Evolutionary conservation across 805 yeast genomes (phyloP).

Genomic region (Candida wancherniae): DNA sequence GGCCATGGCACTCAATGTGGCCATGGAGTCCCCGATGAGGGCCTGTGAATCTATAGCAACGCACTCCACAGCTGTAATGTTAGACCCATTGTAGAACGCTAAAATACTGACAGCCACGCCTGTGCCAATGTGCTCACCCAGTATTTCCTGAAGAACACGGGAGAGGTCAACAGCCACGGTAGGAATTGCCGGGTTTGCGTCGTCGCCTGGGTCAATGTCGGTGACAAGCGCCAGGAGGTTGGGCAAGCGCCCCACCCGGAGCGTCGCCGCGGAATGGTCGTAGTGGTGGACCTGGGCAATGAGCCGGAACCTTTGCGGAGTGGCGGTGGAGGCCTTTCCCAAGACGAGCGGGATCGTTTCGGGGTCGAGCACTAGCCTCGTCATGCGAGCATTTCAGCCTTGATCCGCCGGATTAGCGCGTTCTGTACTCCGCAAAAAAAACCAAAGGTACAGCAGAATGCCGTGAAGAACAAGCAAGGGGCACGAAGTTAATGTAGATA

Average conservation of each 20-base stretch:
- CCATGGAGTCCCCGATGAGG: constrained; percentile 9
- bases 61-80: constrained; percentile 22
- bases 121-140: constrained; percentile 1
- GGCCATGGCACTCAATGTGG: constrained; percentile 17
- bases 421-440: no score
- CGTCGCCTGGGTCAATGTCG: constrained; percentile 11
- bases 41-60: constrained; percentile 14
- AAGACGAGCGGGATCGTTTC: constrained; percentile 15
- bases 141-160: constrained; percentile 10
- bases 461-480: no score
- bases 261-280: constrained; percentile 8
- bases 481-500: no score
- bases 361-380: constrained; percentile 28
- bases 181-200: neutral
- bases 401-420: no score
- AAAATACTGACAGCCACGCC: constrained; percentile 28
- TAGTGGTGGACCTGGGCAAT: constrained; percentile 27
- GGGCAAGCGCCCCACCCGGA: constrained; percentile 17
- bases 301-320: constrained; percentile 21
- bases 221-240: constrained; percentile 15
- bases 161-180: constrained; percentile 6
- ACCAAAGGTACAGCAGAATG: no score
- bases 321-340: constrained; percentile 22
- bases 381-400: no score
- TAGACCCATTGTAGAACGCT: constrained; percentile 29